Percentiles rank a stretch among this genome's conserved stretches.
Conservation (phyloP, 164 flowering plant genomes). For the Akebia trifoliata region DNA sequence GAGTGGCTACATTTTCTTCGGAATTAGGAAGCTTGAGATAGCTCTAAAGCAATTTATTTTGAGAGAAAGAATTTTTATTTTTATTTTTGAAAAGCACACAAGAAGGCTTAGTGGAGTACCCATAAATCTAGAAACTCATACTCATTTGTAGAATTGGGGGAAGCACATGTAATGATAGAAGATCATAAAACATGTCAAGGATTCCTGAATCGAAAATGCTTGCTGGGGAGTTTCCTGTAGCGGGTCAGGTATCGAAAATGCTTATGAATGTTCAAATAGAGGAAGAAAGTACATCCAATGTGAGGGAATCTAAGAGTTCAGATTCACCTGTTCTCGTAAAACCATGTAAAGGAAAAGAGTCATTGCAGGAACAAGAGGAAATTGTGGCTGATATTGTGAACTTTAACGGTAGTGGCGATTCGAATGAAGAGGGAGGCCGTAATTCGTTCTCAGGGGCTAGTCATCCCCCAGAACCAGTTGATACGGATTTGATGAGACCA, state of each 20-base stretch:
- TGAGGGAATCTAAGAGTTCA: constrained; percentile 20
- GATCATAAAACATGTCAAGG: constrained; percentile 40
- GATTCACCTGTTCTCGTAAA: constrained; percentile 22
- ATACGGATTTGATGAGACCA: constrained; percentile 58
- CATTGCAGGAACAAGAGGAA: constrained; percentile 40
- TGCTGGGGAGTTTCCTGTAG: constrained; percentile 26
- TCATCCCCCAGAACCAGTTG: constrained; percentile 89
- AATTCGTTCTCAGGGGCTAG: constrained; percentile 70
- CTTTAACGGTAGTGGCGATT: constrained; percentile 44
- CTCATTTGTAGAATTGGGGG: too few species aligned
- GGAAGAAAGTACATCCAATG: constrained; percentile 19
- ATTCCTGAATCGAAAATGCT: constrained; percentile 35
- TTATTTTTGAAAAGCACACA: neutral
- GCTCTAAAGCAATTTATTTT: neutral
- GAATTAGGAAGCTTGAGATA: neutral
- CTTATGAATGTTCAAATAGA: constrained; percentile 18
- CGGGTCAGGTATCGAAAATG: constrained; percentile 8
- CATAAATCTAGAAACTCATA: constrained; percentile 6
- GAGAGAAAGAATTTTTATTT: neutral
- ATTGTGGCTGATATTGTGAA: constrained; percentile 29
- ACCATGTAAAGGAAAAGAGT: constrained; percentile 53
- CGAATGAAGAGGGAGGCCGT: constrained; percentile 53
- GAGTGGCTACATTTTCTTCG: constrained; percentile 4
- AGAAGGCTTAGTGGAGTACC: neutral
- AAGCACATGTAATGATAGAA: constrained; percentile 23